Conservation (phyloP, 345 rosid species). For the Populus euphratica region DNA sequence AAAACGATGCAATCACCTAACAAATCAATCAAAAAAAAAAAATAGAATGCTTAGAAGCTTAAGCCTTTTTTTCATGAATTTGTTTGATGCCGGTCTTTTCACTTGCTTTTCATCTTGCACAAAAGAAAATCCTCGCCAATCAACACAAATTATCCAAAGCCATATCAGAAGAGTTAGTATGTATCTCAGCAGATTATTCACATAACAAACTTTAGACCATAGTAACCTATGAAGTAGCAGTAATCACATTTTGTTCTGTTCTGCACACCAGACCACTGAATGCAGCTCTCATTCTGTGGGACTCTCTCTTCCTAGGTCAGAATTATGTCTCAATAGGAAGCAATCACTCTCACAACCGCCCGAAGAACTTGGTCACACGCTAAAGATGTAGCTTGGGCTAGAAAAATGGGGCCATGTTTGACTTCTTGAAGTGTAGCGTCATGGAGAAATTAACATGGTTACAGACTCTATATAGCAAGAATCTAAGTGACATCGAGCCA, state of each 20-base stretch:
- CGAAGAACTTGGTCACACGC: too few relatives aligned
- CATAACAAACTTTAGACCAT: not conserved
- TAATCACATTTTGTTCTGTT: not conserved
- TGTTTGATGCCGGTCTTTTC: not conserved
- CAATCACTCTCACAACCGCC: constrained; percentile 6
- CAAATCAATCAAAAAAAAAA: not conserved
- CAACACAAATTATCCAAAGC: not conserved
- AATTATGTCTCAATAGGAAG: not conserved
- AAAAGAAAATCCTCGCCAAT: not conserved
- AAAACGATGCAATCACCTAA: constrained; percentile 36
- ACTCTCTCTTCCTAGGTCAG: not conserved
- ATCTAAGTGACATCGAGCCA: constrained; percentile 15
- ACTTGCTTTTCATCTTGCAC: not conserved
- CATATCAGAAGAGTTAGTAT: not conserved
- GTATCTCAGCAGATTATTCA: not conserved
- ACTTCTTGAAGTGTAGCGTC: constrained; percentile 11
- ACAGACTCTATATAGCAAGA: not conserved
- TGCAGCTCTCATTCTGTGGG: not conserved
- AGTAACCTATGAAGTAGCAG: not conserved
- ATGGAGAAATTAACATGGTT: not conserved
- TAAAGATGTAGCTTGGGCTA: too few relatives aligned
- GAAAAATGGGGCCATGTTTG: constrained; percentile 9
- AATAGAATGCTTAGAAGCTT: not conserved
- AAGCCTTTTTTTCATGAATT: not conserved
- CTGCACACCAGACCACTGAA: not conserved